phyloP scores from a whole-genome alignment of 345 rosid genomes.

The Aquilaria malaccensis region DNA sequence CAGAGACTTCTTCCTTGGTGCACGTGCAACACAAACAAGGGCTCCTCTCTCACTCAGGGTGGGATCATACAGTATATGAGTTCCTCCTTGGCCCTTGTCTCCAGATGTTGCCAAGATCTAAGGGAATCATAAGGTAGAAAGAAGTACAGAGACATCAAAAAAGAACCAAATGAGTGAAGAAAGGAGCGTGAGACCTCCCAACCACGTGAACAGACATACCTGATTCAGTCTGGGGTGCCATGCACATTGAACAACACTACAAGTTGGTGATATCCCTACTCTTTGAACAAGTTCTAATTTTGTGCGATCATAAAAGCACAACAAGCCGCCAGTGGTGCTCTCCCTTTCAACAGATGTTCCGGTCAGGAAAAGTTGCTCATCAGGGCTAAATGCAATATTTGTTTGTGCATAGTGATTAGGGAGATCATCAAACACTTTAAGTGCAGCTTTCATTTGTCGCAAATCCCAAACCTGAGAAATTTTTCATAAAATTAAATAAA shows the following conservation, averaged over 20 bases:
- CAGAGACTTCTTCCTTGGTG: constrained; percentile 88
- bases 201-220: constrained; percentile 32
- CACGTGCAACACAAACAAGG: constrained; percentile 92
- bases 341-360: constrained; percentile 95
- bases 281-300: constrained; percentile 89
- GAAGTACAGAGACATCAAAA: not conserved
- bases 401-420: constrained; percentile 91
- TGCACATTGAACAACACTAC: constrained; percentile 84
- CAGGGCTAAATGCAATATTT: constrained; percentile 87
- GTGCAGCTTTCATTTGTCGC: constrained; percentile 67
- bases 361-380: constrained; percentile 77
- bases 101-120: constrained; percentile 89
- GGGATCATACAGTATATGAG: constrained; percentile 82
- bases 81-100: constrained; percentile 87
- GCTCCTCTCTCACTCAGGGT: constrained; percentile 89
- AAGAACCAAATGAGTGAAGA: not conserved
- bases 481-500: constrained; percentile 13
- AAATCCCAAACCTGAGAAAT: constrained; percentile 84
- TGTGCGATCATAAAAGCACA: constrained; percentile 75
- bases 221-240: constrained; percentile 98
- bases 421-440: constrained; percentile 81
- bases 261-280: constrained; percentile 79
- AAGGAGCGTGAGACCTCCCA: not conserved
- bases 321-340: constrained; percentile 71
- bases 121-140: constrained; percentile 10